Base-by-base conservation (phyloP, 2,329 filamentous ascomycete species). In the Coniochaeta ligniaria region DNA sequence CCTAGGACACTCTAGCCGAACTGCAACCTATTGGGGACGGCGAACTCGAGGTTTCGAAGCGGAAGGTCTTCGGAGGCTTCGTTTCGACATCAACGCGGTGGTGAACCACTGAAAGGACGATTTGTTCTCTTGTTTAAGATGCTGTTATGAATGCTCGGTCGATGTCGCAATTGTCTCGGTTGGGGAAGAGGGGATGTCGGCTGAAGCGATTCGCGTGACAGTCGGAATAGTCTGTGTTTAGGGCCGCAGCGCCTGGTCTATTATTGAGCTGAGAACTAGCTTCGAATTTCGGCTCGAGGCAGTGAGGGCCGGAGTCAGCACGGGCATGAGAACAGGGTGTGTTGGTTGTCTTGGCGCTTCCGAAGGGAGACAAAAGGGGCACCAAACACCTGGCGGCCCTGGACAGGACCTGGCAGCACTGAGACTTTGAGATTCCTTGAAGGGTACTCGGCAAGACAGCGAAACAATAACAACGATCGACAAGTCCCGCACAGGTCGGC, bases 401-500 rank as follows among this genome's bases (percentile, higher is more conserved):
- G 22, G 16, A 52, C 47, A 52, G 47, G 26, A 11, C 47, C 47
- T 52, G 47, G 24, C 16, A 52, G 26, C 14, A 52, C 47, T 52
- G 47, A 52, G 47, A 52, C 47, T 26, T n/a, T 4, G 26, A 52
- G 47, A 52, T 52, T 52, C 47, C 47, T 52, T 31, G 24, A 31
- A 36, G 7, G 45, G 20, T 31, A 31, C 47, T 52, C 26, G 22
- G 47, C 47, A n/a, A 24, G 17, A 36, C 16, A 55, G 50, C 8
- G 26, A 28, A 35, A 55, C 26, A 56, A 36, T 56, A 35, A 38
- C 54, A 56, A 28, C 31, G 69, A 71, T 70, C 70, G 68, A 66
- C 69, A 65, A 66, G 65, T 65, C 66, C 68, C 68, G 24, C 47
- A 52, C 66, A 64, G 68, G 63, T 62, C 64, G 61, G 61, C 65